These are phyloP conservation scores for Xylaria polymorpha DNA, from an alignment of 2,329 filamentous ascomycete species.

Conservation along the genomic window DNA sequence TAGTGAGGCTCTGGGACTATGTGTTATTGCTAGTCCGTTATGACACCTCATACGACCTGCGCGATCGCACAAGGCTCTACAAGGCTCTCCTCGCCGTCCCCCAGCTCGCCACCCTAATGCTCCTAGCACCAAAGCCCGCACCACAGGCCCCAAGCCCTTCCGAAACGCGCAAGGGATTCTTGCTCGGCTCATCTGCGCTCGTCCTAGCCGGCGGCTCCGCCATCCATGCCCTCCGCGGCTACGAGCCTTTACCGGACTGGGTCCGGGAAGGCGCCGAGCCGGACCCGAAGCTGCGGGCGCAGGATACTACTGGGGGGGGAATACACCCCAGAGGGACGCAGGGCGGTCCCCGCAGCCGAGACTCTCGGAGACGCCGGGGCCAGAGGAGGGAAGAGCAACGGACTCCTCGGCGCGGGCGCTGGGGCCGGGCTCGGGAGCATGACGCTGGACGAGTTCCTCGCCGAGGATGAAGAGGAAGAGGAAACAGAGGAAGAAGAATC, in stretches of 20 bases:
- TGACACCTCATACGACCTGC: constrained; percentile 93
- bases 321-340: constrained; percentile 57
- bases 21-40: constrained; percentile 87
- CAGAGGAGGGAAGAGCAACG: constrained; percentile 59
- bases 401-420: constrained; percentile 44
- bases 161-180: constrained; percentile 80
- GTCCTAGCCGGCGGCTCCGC: constrained; percentile 82
- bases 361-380: constrained; percentile 69
- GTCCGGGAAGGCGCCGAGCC: constrained; percentile 84
- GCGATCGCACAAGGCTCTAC: constrained; percentile 90
- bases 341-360: constrained; percentile 68
- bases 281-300: constrained; percentile 72
- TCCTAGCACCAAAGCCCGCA: constrained; percentile 93
- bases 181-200: constrained; percentile 86
- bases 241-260: constrained; percentile 85
- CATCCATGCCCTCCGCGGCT: constrained; percentile 79
- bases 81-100: constrained; percentile 84
- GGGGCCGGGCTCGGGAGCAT: constrained; percentile 69
- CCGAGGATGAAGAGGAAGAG: constrained; percentile 68
- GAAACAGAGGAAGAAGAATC: constrained; percentile 61
- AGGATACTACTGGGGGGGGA: constrained; percentile 49
- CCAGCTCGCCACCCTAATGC: constrained; percentile 88
- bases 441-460: constrained; percentile 93
- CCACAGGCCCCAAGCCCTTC: constrained; percentile 91
- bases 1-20: constrained; percentile 85